These are phyloP conservation scores for Coprinopsis strossmayeri DNA, from an alignment of 768 basidiomycete species.

Conservation along the genomic window DNA sequence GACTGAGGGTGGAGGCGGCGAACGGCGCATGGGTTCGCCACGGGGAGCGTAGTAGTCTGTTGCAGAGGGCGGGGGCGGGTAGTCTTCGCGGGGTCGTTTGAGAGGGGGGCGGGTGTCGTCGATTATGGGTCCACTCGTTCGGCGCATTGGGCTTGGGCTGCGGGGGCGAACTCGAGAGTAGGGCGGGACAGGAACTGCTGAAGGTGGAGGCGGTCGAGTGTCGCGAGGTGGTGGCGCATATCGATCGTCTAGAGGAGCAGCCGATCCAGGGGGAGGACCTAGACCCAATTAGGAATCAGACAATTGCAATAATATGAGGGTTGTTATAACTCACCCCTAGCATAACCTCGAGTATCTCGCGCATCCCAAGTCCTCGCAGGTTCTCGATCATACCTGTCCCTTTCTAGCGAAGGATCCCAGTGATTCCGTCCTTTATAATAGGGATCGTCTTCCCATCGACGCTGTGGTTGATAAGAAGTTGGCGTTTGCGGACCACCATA, in stretches of 20 bases:
- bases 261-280: slow-evolving; percentile 7
- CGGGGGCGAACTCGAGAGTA: slow-evolving; percentile 36
- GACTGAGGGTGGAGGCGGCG: slow-evolving; percentile 9
- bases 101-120: slow-evolving; percentile 39
- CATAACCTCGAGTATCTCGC: slow-evolving; percentile 15
- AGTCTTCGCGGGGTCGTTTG: slow-evolving; percentile 43
- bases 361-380: slow-evolving; percentile 33
- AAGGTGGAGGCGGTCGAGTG: slow-evolving; percentile 18
- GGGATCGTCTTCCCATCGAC: slow-evolving; percentile 6
- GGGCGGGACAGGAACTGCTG: slow-evolving; percentile 11
- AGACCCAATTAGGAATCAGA: slow-evolving; percentile 1
- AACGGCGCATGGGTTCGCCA: slow-evolving; percentile 21
- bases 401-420: slow-evolving; percentile 14
- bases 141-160: slow-evolving; percentile 36
- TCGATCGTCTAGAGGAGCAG: slow-evolving; percentile 8
- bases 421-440: slow-evolving; percentile 17
- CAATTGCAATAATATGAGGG: neutral
- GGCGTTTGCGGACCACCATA: slow-evolving; percentile 25
- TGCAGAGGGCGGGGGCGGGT: slow-evolving; percentile 14
- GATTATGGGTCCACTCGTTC: slow-evolving; percentile 21
- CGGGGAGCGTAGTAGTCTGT: slow-evolving; percentile 27
- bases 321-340: slow-evolving; percentile 3
- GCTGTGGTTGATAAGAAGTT: slow-evolving; percentile 4
- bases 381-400: slow-evolving; percentile 27
- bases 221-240: slow-evolving; percentile 16